Evolutionary conservation across 805 yeast species (phyloP).

Genomic region (Starmerella vaccinii): DNA sequence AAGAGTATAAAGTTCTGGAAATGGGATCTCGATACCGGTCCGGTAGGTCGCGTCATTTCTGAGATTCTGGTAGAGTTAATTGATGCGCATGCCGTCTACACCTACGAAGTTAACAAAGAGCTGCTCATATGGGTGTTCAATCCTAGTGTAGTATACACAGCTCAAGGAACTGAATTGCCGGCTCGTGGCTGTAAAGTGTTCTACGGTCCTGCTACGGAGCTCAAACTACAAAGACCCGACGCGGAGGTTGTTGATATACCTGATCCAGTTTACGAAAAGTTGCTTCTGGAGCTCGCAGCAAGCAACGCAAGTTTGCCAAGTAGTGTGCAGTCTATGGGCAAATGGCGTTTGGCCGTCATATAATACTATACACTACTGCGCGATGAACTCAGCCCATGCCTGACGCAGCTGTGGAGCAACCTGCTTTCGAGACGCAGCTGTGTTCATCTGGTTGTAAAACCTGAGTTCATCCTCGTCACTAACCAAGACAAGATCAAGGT

Average conservation of each 20-base stretch:
- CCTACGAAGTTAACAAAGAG: slow-evolving; percentile 21
- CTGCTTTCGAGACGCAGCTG: slow-evolving; percentile 69
- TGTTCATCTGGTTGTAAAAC: slow-evolving; percentile 42
- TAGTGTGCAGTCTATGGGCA: slow-evolving; percentile 20
- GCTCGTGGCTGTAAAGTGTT: slow-evolving; percentile 37
- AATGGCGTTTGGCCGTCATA: slow-evolving; percentile 30
- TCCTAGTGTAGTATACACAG: slow-evolving; percentile 32
- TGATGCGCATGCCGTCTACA: slow-evolving; percentile 30
- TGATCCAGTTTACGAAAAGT: slow-evolving; percentile 27
- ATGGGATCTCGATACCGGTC: slow-evolving; percentile 39
- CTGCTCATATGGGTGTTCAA: slow-evolving; percentile 42
- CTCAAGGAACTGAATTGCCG: slow-evolving; percentile 18
- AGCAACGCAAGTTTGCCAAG: slow-evolving; percentile 34
- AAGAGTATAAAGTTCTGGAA: slow-evolving; percentile 37
- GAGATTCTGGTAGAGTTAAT: slow-evolving; percentile 26
- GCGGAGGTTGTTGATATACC: slow-evolving; percentile 36
- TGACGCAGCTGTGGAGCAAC: slow-evolving; percentile 56
- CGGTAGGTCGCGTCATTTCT: slow-evolving; percentile 6
- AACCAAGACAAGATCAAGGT: slow-evolving; percentile 14
- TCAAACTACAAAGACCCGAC: slow-evolving; percentile 32
- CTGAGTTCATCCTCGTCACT: slow-evolving; percentile 16
- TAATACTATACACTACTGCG: not conserved
- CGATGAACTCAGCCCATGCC: slow-evolving; percentile 9
- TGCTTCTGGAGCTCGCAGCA: slow-evolving; percentile 27
- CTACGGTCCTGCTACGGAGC: slow-evolving; percentile 33